phyloP scores from a whole-genome alignment of 331 rosid genomes.

The Acacia concinna region DNA sequence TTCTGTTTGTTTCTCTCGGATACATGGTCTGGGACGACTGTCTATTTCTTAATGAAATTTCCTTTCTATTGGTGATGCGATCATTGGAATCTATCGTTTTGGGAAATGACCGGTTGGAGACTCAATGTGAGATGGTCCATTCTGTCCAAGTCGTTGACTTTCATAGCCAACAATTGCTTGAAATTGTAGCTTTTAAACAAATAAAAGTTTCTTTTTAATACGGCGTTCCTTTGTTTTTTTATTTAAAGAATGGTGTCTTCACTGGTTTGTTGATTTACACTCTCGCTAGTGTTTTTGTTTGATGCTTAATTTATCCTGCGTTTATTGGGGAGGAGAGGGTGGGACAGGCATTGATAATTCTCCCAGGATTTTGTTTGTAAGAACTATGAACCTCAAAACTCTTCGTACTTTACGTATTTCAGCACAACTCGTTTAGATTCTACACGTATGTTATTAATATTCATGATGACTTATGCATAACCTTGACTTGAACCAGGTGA shows the following conservation, averaged over 20 bases:
- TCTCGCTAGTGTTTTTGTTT: not conserved
- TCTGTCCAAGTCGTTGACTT: not conserved
- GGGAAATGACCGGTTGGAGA: not conserved
- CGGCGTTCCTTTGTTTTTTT: not conserved
- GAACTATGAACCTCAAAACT: not conserved
- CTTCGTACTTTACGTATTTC: not conserved
- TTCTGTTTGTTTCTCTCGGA: not conserved
- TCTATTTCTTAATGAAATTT: conserved; percentile 6
- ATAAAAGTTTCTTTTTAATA: not conserved
- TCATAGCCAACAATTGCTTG: not conserved
- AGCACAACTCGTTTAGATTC: not conserved
- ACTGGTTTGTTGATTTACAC: not conserved
- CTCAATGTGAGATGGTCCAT: not conserved
- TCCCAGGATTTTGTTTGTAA: not conserved
- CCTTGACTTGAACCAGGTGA: not conserved
- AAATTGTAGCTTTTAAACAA: not conserved
- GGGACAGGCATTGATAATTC: not conserved
- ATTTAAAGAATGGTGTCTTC: not conserved
- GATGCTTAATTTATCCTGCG: not conserved
- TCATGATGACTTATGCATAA: not conserved
- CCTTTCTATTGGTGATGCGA: conserved; percentile 10
- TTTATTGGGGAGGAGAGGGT: not conserved
- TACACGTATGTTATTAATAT: not conserved
- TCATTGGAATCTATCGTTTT: conserved; percentile 1
- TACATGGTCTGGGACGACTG: not conserved